phyloP scores from a whole-genome alignment of 176 grass and related monocot genomes.

The Phoenix dactylifera region DNA sequence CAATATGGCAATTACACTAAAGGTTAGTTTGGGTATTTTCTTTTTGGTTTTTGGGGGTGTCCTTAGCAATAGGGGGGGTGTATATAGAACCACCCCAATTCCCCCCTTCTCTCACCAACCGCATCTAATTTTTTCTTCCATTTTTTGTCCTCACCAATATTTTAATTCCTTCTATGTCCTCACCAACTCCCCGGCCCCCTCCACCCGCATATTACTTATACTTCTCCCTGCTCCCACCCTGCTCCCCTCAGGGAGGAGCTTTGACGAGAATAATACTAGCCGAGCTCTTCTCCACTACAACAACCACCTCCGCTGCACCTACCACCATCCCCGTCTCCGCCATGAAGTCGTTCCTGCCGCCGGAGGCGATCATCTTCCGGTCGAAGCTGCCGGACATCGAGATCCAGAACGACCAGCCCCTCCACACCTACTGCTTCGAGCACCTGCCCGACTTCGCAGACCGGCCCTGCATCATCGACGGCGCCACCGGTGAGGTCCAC shows the following conservation, averaged over 20 bases:
- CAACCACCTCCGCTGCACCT: slow-evolving; percentile 8
- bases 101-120: neutral
- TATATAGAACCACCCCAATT: too few relatives aligned
- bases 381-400: slow-evolving; percentile 19
- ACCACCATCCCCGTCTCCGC: slow-evolving; percentile 5
- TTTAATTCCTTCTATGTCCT: neutral
- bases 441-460: neutral
- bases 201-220: neutral
- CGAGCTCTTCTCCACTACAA: too few relatives aligned
- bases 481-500: slow-evolving; percentile 1
- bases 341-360: neutral
- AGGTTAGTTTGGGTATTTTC: too few relatives aligned
- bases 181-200: neutral
- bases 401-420: slow-evolving; percentile 8
- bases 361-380: slow-evolving; percentile 8
- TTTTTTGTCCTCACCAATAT: neutral
- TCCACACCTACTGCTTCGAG: slow-evolving; percentile 17
- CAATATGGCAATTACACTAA: too few relatives aligned
- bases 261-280: neutral
- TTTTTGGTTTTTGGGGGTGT: too few relatives aligned
- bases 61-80: too few relatives aligned
- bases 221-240: neutral
- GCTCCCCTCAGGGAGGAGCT: slow-evolving; percentile 24
- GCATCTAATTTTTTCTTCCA: neutral
- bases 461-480: slow-evolving; percentile 11